Conservation (phyloP, 1,139 yeast genomes). For the Nakaseomyces bracarensis region DNA sequence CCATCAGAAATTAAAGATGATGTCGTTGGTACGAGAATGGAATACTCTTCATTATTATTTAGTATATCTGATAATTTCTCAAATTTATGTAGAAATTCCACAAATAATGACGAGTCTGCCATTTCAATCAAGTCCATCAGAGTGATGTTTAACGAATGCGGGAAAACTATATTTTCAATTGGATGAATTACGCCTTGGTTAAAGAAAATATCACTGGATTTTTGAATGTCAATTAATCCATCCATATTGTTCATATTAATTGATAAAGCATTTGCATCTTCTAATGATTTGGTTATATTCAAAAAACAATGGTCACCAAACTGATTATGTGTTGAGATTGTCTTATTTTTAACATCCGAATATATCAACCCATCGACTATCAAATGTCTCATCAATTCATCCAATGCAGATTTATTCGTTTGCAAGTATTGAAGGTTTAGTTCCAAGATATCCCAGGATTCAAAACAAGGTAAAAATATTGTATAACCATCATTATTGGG, state of each 20-base stretch:
- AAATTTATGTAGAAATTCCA: constrained; percentile 39
- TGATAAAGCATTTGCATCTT: constrained; percentile 1
- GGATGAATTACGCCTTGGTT: constrained; percentile 84
- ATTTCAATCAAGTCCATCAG: constrained; percentile 50
- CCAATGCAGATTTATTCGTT: constrained; percentile 43
- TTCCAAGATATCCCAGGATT: constrained; percentile 64
- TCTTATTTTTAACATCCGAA: constrained; percentile 43
- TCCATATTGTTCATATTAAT: constrained; percentile 21
- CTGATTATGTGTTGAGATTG: constrained; percentile 32
- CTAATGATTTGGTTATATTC: constrained; percentile 3
- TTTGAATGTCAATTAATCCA: constrained; percentile 27
- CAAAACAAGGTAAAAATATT: constrained; percentile 67
- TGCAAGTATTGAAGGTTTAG: constrained; percentile 54
- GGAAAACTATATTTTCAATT: constrained; percentile 48
- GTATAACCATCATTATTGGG: constrained; percentile 57
- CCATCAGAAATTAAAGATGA: constrained; percentile 41
- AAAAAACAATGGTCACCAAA: constrained; percentile 30
- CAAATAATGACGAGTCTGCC: constrained; percentile 40
- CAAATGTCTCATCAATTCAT: constrained; percentile 46
- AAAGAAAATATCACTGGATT: constrained; percentile 62
- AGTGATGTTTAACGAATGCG: constrained; percentile 47
- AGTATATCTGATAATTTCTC: constrained; percentile 23
- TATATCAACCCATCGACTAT: constrained; percentile 61
- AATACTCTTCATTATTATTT: constrained; percentile 33
- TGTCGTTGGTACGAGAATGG: constrained; percentile 68